A percentile compares a stretch with the other conserved stretches of the same genome.
These are phyloP conservation scores for Raffaelea deltoideospora DNA, from an alignment of 2,329 filamentous ascomycete genomes.

Conservation along the genomic window DNA sequence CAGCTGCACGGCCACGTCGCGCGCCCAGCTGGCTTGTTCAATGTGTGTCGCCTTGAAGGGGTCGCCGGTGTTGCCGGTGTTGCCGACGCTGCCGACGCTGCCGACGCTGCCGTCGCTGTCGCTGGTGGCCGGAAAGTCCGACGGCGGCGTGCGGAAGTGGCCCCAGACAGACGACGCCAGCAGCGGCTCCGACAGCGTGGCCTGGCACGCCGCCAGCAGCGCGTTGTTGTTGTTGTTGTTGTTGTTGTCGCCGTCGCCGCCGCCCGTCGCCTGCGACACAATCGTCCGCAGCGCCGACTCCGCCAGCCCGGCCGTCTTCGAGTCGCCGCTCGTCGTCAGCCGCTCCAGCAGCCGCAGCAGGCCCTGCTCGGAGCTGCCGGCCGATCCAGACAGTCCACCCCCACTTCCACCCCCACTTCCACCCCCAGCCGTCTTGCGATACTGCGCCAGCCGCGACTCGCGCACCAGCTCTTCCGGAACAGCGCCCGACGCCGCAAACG, in stretches of 20 bases:
- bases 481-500: slow-evolving; percentile 63
- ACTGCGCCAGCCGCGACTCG: slow-evolving; percentile 41
- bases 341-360: slow-evolving; percentile 47
- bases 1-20: slow-evolving; percentile 44
- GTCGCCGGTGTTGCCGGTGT: slow-evolving; percentile 16
- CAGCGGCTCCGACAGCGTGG: slow-evolving; percentile 35
- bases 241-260: too few species aligned
- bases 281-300: slow-evolving; percentile 44
- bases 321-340: slow-evolving; percentile 43
- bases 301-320: slow-evolving; percentile 39
- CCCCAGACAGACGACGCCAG: slow-evolving; percentile 41
- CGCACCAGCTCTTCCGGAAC: slow-evolving; percentile 44
- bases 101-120: too few species aligned
- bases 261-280: slow-evolving; percentile 34
- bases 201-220: slow-evolving; percentile 34
- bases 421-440: slow-evolving; percentile 26
- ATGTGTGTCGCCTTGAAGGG: slow-evolving; percentile 25
- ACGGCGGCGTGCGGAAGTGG: slow-evolving; percentile 37
- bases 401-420: too few species aligned
- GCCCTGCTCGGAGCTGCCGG: slow-evolving; percentile 45
- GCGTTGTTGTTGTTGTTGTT: too few species aligned
- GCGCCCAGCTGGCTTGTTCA: slow-evolving; percentile 40
- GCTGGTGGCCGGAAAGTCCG: slow-evolving; percentile 24
- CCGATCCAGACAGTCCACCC: too few species aligned
- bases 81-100: too few species aligned